phyloP scores from a whole-genome alignment of 148 eudicot genomes.

The Chenopodium quinoa region DNA sequence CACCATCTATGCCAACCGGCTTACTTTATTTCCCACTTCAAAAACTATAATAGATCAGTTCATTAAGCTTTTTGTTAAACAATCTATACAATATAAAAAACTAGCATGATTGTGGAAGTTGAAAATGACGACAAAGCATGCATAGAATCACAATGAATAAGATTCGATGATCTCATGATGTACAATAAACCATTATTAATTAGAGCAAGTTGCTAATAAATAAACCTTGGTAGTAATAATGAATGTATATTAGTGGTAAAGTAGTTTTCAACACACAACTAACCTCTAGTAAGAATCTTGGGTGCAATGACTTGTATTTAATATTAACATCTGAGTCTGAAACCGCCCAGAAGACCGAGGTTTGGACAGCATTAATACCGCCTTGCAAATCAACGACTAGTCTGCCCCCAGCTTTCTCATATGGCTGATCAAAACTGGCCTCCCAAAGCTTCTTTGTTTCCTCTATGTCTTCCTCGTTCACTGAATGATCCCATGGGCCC shows the following conservation, averaged over 20 bases:
- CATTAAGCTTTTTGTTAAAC: constrained; percentile 1
- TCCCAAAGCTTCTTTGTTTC: constrained; percentile 77
- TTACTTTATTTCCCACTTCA: constrained; percentile 2
- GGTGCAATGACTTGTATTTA: constrained; percentile 73
- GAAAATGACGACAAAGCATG: constrained; percentile 13
- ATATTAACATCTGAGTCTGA: constrained; percentile 64
- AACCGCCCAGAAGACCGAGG: constrained; percentile 56
- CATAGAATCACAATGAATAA: constrained; percentile 5
- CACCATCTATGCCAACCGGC: background rate
- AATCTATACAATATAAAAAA: constrained; percentile 6
- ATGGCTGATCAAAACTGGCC: constrained; percentile 66
- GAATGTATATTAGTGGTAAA: constrained; percentile 4
- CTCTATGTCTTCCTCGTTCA: constrained; percentile 47
- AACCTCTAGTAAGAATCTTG: constrained; percentile 84
- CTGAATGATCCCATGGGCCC: constrained; percentile 48
- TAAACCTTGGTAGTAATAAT: background rate
- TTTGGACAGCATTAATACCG: constrained; percentile 25
- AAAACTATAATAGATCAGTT: background rate
- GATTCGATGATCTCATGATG: constrained; percentile 14
- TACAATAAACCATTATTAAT: background rate
- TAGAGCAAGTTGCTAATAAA: constrained; percentile 23
- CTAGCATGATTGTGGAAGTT: constrained; percentile 1
- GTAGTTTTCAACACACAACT: constrained; percentile 26
- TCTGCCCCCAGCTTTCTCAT: constrained; percentile 82
- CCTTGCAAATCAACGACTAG: constrained; percentile 32